Evolutionary conservation across 2,329 filamentous ascomycete species (phyloP), one percentile per base, ranked within the genome.

Genomic region (Calonectria multiphialidica): DNA sequence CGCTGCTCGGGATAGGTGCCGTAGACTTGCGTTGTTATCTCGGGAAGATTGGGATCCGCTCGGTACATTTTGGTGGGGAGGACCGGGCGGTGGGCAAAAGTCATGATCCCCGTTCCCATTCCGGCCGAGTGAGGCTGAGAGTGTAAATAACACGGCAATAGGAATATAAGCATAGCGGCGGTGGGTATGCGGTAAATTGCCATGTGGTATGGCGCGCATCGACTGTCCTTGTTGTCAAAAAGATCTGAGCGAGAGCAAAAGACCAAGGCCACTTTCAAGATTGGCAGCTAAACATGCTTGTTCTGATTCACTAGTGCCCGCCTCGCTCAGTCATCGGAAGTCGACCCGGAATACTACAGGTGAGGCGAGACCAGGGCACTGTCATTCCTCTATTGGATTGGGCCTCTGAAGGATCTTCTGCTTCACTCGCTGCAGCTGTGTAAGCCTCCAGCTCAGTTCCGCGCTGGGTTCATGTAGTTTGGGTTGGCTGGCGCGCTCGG

Each of bases 101-200:
- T 13, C 53, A 59, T 25, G 13, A 40, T 59, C 35, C 33, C 21
- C 53, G 53, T 21, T 33, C 15, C 23, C 53, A 40, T 23, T 40
- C 33, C 53, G 53, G 53, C 33, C 53, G 53, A 59, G 9, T 59
- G 53, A 59, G 53, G 53, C 53, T 59, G 25, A 59, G 35, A 40
- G 13, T 59, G 53, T 59, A 59, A 59, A 59, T 59, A 42, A 59
- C 53, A 59, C 53, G 53, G 53, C 53, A 59, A 59, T 59, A 59
- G 30, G 53, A 40, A 25, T 2, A 40, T 9, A 59, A 57, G 21
- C 35, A 37, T 33, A 23, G 21, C 33, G 53, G 16, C 16, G 53
- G 44, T 47, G 33, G 33, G 37, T 40, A 18, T 59, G n/a, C 6
- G n/a, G 33, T 21, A n/a, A 16, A 57, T 59, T 40, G 35, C 7